Evolutionary conservation across 176 grass and related monocot genomes (phyloP), one percentile per base, ranked within the genome.

Genomic region (Saccharum officinarum): DNA sequence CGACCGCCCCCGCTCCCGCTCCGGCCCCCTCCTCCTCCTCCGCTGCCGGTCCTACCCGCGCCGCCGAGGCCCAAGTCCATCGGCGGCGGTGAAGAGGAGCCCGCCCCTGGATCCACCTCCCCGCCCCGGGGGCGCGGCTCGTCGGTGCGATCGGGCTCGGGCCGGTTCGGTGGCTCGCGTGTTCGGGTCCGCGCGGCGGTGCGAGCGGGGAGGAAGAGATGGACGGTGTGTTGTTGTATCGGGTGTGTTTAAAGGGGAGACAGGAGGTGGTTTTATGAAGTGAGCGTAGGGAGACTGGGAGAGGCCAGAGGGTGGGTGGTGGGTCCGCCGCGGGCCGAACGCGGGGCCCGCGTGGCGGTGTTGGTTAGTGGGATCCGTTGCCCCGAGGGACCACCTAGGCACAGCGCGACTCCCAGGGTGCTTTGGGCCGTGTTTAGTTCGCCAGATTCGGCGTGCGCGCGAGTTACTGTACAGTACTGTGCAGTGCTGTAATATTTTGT

Each of bases 261-360:
- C 76, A 88, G 85, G 84, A 74, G 88, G 80, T 83, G 79, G 83
- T 83, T 90, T 90, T 90, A 90, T 79, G 82, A 83, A 83, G 15
- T 40, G 63, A 30, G 18, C 20, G 16, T 6, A 14, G 26, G 0
- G n/a, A n/a, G n/a, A n/a, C n/a, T n/a, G n/a, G n/a, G 2, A 26
- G 8, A 10, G 41, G 41, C 3, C 14, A 15, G 20, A 55, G 4
- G 6, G 69, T 23, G 20, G 46, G 38, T 33, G 38, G 67, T 38
- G 80, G 83, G 79, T 26, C 46, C 36, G 0, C 0, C 0, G 6
- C 3, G 78, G 73, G 23, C 23, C 69, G 3, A 0, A 0, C 0
- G 7, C 12, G 9, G 59, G 59, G 25, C 71, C 82, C 76, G 5
- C 63, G 0, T 76, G 76, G 41, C 83, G 65, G 88, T 72, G 73